Evolutionary conservation across 371 early-diverging fungal genomes (phyloP).

Genomic region (Rhizopus delemar): DNA sequence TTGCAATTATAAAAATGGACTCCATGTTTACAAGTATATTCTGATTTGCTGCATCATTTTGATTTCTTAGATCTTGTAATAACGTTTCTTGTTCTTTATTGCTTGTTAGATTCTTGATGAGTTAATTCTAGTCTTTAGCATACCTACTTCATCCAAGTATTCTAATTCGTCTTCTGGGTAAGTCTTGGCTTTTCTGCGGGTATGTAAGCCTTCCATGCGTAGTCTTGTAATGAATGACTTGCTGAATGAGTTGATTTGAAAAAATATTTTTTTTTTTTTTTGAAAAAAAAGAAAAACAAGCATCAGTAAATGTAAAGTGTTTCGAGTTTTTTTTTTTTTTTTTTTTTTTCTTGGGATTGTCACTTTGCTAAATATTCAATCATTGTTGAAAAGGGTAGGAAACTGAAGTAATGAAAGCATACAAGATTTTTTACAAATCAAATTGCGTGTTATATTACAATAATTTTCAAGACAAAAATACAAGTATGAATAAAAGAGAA

Average conservation of each 20-base stretch:
- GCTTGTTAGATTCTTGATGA: background rate
- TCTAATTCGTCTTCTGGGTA: conserved; percentile 28
- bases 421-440: too few species aligned
- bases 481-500: too few species aligned
- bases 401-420: too few species aligned
- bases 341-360: background rate
- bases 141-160: conserved; percentile 39
- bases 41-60: conserved; percentile 33
- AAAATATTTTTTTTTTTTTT: too few species aligned
- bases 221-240: background rate
- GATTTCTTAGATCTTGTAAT: conserved; percentile 25
- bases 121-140: background rate
- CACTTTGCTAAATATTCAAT: background rate
- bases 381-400: too few species aligned
- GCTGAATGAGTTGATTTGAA: too few species aligned
- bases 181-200: conserved; percentile 2
- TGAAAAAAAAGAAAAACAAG: background rate
- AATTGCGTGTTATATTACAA: too few species aligned
- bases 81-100: conserved; percentile 32
- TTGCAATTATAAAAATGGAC: background rate
- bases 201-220: conserved; percentile 5
- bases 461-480: too few species aligned
- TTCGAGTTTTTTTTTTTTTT: background rate
- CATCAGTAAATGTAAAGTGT: too few species aligned
- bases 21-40: conserved; percentile 22